A percentile compares a stretch with the other conserved stretches of the same genome.
Evolutionary conservation across 2,329 filamentous ascomycete species (phyloP).

Genomic region (Cordyceps militaris): DNA sequence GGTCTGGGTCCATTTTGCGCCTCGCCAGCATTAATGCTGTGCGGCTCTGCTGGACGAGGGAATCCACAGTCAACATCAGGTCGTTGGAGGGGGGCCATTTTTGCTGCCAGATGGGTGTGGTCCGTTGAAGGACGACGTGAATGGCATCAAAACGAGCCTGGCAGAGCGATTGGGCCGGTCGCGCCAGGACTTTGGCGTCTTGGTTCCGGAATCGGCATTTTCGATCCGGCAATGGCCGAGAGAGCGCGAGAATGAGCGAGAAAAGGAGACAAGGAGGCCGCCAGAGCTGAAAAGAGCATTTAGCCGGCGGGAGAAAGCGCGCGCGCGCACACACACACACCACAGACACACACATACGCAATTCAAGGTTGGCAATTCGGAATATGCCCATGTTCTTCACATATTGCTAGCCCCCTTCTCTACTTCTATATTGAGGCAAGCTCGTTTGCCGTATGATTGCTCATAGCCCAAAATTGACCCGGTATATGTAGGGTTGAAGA

Average conservation of each 20-base stretch:
- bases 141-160: neutral
- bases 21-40: constrained; percentile 11
- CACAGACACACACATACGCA: neutral
- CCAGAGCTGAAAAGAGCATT: constrained; percentile 7
- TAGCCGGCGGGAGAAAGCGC: constrained; percentile 4
- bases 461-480: neutral
- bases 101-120: neutral
- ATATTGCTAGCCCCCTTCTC: neutral
- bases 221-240: neutral
- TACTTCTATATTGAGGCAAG: neutral
- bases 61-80: constrained; percentile 14
- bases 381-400: neutral
- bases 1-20: constrained; percentile 4
- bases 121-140: neutral
- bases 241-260: no score
- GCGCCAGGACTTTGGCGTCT: neutral
- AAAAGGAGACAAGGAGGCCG: neutral
- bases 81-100: constrained; percentile 2
- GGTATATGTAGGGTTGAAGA: neutral
- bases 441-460: neutral
- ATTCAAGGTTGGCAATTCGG: neutral
- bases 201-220: constrained; percentile 7
- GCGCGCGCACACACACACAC: neutral
- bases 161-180: neutral
- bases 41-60: constrained; percentile 11